These are phyloP conservation scores for Naganishia vaughanmartiniae DNA, from an alignment of 768 basidiomycete species.

Conservation along the genomic window DNA sequence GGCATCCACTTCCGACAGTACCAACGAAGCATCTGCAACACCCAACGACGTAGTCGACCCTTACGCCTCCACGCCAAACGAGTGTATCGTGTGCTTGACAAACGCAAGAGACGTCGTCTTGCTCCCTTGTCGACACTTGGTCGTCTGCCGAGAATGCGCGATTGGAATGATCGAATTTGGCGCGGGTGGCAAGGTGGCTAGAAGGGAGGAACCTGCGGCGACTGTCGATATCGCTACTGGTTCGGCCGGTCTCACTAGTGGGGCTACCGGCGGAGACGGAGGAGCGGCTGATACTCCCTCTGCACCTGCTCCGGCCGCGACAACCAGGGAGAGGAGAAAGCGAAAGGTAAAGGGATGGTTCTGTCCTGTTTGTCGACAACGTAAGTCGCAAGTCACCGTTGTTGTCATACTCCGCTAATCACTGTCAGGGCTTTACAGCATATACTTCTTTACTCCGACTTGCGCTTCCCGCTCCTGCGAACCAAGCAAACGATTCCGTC, in stretches of 20 bases:
- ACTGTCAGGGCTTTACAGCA: conserved; percentile 55
- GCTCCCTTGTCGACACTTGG: conserved; percentile 86
- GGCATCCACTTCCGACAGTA: conserved; percentile 40
- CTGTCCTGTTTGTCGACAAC: conserved; percentile 93
- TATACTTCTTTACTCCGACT: conserved; percentile 84
- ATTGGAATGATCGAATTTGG: conserved; percentile 97
- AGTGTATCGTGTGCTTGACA: conserved; percentile 87
- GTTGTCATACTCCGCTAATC: conserved; percentile 14
- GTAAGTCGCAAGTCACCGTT: conserved; percentile 58
- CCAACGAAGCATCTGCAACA: conserved; percentile 54
- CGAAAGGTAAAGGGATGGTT: conserved; percentile 96
- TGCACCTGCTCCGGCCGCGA: conserved; percentile 35
- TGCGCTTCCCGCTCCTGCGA: conserved; percentile 54
- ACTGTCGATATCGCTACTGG: conserved; percentile 32
- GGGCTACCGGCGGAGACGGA: conserved; percentile 35
- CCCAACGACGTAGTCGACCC: conserved; percentile 60
- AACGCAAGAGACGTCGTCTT: conserved; percentile 87
- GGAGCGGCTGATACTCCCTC: conserved; percentile 48
- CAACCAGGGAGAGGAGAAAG: conserved; percentile 63
- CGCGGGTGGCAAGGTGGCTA: conserved; percentile 73
- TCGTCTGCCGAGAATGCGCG: conserved; percentile 92
- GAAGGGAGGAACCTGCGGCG: conserved; percentile 57
- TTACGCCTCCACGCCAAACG: conserved; percentile 58
- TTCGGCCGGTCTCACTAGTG: conserved; percentile 41
- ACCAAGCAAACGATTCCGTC: conserved; percentile 10